These are phyloP conservation scores for Psilocybe subaeruginosa DNA, from an alignment of 768 basidiomycete genomes.

Conservation along the genomic window DNA sequence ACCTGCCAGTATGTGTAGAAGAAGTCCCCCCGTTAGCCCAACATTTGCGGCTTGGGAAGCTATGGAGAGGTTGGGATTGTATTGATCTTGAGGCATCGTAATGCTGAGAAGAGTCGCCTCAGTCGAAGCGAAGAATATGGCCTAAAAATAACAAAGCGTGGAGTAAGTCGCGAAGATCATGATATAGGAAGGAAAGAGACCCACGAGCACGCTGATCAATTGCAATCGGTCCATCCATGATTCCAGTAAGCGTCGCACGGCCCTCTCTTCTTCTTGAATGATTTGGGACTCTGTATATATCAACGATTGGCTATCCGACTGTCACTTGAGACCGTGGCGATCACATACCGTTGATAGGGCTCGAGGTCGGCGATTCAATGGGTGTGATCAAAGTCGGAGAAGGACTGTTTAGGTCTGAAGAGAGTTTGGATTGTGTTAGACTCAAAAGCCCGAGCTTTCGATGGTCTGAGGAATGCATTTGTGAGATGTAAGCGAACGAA, in stretches of 20 bases:
- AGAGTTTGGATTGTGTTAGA: neutral
- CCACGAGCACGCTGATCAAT: conserved; percentile 59
- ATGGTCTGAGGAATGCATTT: neutral
- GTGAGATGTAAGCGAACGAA: neutral
- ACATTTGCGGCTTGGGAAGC: neutral
- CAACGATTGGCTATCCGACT: neutral
- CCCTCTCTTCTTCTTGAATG: conserved; percentile 19
- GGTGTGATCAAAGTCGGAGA: neutral
- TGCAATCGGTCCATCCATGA: conserved; percentile 67
- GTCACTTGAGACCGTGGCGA: neutral
- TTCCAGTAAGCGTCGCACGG: conserved; percentile 52
- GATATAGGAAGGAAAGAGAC: conserved; percentile 21
- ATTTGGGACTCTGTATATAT: neutral
- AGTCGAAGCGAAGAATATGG: neutral
- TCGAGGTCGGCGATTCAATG: neutral
- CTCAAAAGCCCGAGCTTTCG: neutral
- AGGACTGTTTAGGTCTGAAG: neutral
- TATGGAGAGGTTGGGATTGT: neutral
- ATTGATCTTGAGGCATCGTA: conserved; percentile 3
- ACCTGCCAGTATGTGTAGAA: conserved; percentile 1
- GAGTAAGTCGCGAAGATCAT: neutral
- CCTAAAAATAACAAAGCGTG: neutral
- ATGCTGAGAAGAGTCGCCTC: conserved; percentile 2
- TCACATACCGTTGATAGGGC: neutral
- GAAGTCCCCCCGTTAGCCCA: neutral